phyloP scores from a whole-genome alignment of 805 yeast genomes.

The Sugiyamaella americana region DNA sequence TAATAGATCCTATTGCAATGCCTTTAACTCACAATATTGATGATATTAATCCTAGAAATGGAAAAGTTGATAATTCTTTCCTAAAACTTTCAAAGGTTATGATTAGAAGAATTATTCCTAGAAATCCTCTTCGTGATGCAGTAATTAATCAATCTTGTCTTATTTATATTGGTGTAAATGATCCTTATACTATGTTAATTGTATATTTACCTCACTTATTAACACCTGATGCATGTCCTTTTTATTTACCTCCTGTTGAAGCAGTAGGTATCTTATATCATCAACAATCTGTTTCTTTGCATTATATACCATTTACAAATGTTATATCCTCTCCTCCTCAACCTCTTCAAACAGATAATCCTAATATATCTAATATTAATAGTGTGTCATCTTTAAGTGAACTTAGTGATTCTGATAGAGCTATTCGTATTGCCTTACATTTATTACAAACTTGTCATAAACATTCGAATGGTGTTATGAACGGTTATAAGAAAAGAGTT shows the following conservation, averaged over 20 bases:
- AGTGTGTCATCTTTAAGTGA: background rate
- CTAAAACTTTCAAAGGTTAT: slow-evolving; percentile 33
- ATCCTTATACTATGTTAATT: slow-evolving; percentile 40
- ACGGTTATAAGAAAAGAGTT: slow-evolving; percentile 83
- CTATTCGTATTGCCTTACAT: slow-evolving; percentile 75
- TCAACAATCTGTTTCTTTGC: slow-evolving; percentile 49
- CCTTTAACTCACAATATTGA: slow-evolving; percentile 24
- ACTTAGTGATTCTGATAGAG: slow-evolving; percentile 40
- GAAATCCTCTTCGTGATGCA: slow-evolving; percentile 82
- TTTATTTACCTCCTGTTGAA: slow-evolving; percentile 78
- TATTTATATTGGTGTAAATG: slow-evolving; percentile 30
- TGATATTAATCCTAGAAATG: slow-evolving; percentile 19
- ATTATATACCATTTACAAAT: slow-evolving; percentile 37
- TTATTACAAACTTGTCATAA: slow-evolving; percentile 72
- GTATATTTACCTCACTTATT: slow-evolving; percentile 73
- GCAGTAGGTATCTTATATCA: slow-evolving; percentile 67
- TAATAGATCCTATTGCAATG: slow-evolving; percentile 36
- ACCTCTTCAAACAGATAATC: background rate
- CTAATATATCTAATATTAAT: background rate
- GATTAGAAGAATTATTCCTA: slow-evolving; percentile 83
- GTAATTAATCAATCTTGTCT: slow-evolving; percentile 82
- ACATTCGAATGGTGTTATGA: slow-evolving; percentile 77
- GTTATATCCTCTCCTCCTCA: background rate
- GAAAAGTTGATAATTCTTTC: slow-evolving; percentile 3
- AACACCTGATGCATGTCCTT: slow-evolving; percentile 61